These are phyloP conservation scores for Aspergillus neotritici DNA, from an alignment of 2,329 filamentous ascomycete genomes.

Conservation along the genomic window DNA sequence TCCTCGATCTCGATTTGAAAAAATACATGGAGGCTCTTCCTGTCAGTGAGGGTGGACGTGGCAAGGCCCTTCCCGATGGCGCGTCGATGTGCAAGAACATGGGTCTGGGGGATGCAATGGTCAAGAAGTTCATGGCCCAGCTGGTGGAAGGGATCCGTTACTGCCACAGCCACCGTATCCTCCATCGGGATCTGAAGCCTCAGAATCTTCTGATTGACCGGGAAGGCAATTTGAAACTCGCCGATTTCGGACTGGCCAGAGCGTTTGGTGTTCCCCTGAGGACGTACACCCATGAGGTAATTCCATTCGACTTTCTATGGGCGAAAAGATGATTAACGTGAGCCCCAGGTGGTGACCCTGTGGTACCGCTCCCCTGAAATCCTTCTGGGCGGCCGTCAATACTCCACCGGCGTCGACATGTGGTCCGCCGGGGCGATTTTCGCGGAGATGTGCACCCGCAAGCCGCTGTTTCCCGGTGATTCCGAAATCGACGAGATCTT, in stretches of 20 bases:
- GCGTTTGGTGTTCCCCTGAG: constrained; percentile 86
- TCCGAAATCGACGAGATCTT: constrained; percentile 93
- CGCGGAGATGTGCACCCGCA: constrained; percentile 92
- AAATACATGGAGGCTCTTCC: constrained; percentile 94
- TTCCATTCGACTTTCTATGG: background rate
- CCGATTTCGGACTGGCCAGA: constrained; percentile 82
- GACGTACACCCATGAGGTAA: constrained; percentile 84
- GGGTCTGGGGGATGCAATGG: constrained; percentile 70
- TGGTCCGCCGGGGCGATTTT: constrained; percentile 95
- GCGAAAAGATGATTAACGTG: constrained; percentile 7
- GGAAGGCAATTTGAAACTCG: constrained; percentile 83
- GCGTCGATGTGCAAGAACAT: constrained; percentile 60
- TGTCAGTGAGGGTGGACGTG: constrained; percentile 74
- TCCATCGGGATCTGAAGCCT: constrained; percentile 85
- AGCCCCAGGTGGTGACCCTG: constrained; percentile 68
- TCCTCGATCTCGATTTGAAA: constrained; percentile 84
- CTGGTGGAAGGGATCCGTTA: constrained; percentile 78
- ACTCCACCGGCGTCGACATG: constrained; percentile 92
- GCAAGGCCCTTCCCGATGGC: constrained; percentile 77
- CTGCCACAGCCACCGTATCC: constrained; percentile 80
- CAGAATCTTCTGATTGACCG: constrained; percentile 84
- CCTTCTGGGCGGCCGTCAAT: constrained; percentile 81
- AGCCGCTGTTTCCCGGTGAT: constrained; percentile 86
- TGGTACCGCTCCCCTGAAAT: constrained; percentile 93
- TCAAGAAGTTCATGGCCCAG: constrained; percentile 91